phyloP scores from a whole-genome alignment of 768 basidiomycete genomes.

The Boletus sp. region DNA sequence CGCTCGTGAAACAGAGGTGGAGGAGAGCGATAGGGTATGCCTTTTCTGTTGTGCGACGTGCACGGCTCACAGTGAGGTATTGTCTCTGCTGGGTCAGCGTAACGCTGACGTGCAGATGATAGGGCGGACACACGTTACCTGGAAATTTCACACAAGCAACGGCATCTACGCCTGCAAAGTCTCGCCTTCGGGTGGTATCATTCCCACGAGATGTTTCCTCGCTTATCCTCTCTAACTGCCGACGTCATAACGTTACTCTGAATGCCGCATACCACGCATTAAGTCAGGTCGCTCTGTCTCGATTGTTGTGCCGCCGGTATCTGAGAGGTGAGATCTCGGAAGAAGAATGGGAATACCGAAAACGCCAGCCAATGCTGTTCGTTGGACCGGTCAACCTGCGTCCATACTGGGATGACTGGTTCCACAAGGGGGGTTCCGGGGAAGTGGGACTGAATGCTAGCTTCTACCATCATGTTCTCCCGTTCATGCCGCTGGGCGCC shows the following conservation, averaged over 20 bases:
- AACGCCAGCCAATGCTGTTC: conserved; percentile 47
- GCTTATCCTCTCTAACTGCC: conserved; percentile 38
- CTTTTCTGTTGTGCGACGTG: neutral
- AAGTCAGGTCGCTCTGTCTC: conserved; percentile 33
- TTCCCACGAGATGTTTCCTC: conserved; percentile 18
- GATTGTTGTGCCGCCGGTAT: conserved; percentile 44
- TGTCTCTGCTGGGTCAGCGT: neutral
- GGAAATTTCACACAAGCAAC: neutral
- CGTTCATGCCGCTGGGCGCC: neutral
- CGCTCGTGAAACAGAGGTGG: neutral
- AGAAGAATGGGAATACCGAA: conserved; percentile 52
- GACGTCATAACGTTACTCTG: conserved; percentile 42
- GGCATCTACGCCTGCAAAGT: neutral
- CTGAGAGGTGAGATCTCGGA: conserved; percentile 44
- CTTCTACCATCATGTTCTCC: conserved; percentile 31
- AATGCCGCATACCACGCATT: conserved; percentile 48
- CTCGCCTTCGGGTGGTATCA: neutral
- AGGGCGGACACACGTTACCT: neutral
- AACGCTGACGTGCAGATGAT: neutral
- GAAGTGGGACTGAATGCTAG: conserved; percentile 34
- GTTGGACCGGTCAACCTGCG: conserved; percentile 50
- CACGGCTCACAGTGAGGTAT: neutral
- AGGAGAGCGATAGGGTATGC: neutral
- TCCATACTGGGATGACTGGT: conserved; percentile 34
- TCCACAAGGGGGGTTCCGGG: conserved; percentile 37